Conservation (phyloP, 2,329 filamentous ascomycete genomes). For the Pseudogymnoascus sp. region DNA sequence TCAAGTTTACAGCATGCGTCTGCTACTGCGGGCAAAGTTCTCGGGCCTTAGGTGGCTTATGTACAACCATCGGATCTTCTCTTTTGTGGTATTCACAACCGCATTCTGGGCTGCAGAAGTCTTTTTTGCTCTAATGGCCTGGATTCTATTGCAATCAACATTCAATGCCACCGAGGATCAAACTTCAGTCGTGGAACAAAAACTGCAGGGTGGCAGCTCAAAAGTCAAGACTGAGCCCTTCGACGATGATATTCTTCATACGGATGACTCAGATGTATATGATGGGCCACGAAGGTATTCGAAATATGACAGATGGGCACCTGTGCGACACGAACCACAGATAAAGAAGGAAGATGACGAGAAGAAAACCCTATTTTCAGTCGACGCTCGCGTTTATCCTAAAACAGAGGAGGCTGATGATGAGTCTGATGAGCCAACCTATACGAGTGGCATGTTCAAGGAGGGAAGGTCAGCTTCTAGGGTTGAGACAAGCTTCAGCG, state of each 20-base stretch:
- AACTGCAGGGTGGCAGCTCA: constrained; percentile 14
- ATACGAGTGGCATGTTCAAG: constrained; percentile 22
- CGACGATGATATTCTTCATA: constrained; percentile 17
- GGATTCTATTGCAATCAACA: constrained; percentile 41
- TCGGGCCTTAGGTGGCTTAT: constrained; percentile 76
- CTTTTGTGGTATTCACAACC: constrained; percentile 61
- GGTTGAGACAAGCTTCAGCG: constrained; percentile 48
- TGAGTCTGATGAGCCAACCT: constrained; percentile 38
- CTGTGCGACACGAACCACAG: constrained; percentile 34
- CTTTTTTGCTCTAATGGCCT: constrained; percentile 57
- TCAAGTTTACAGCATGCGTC: constrained; percentile 66
- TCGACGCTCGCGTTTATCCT: constrained; percentile 24
- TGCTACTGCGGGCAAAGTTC: constrained; percentile 69
- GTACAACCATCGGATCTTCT: constrained; percentile 71
- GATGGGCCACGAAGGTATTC: constrained; percentile 41
- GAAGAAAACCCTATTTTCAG: constrained; percentile 19
- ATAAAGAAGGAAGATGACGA: constrained; percentile 25
- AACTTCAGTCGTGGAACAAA: constrained; percentile 22
- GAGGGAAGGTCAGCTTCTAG: constrained; percentile 39
- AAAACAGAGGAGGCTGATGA: constrained; percentile 41
- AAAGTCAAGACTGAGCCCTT: constrained; percentile 24
- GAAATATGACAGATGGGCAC: constrained; percentile 36
- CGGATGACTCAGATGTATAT: constrained; percentile 31
- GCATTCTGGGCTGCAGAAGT: constrained; percentile 75
- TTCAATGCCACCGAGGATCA: constrained; percentile 15